Evolutionary conservation across 495 filamentous ascomycete genomes (phyloP).

Genomic region (Venustampulla echinocandica): DNA sequence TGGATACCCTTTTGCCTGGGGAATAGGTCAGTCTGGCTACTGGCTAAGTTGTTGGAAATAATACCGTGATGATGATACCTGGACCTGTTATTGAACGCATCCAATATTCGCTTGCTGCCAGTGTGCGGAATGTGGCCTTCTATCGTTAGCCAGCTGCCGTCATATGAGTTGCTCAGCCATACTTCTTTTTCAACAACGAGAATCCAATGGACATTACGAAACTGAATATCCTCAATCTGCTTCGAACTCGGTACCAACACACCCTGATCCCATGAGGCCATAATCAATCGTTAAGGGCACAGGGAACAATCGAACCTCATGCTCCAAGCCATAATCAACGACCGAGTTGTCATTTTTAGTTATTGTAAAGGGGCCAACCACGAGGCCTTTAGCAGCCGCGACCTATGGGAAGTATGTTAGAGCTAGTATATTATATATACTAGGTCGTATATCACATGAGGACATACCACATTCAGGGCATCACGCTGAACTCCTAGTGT

Average conservation of each 20-base stretch:
- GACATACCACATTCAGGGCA: constrained; percentile 55
- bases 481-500: constrained; percentile 58
- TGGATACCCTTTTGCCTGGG: constrained; percentile 83
- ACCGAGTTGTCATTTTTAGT: constrained; percentile 13
- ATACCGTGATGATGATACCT: constrained; percentile 63
- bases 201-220: constrained; percentile 56
- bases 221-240: constrained; percentile 44
- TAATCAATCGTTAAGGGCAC: no score
- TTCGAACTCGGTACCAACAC: constrained; percentile 54
- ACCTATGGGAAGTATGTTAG: constrained; percentile 34
- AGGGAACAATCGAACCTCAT: no score
- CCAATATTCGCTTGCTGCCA: constrained; percentile 49
- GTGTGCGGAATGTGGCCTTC: constrained; percentile 67
- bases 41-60: constrained; percentile 22
- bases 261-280: constrained; percentile 42
- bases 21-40: constrained; percentile 2
- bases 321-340: constrained; percentile 13
- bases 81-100: constrained; percentile 36
- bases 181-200: constrained; percentile 92
- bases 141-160: constrained; percentile 1
- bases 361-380: constrained; percentile 43
- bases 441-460: no score
- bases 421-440: background rate
- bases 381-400: constrained; percentile 66
- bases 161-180: constrained; percentile 3